Evolutionary conservation across 768 basidiomycete genomes (phyloP).

Genomic region (Leccinum incarnatum): DNA sequence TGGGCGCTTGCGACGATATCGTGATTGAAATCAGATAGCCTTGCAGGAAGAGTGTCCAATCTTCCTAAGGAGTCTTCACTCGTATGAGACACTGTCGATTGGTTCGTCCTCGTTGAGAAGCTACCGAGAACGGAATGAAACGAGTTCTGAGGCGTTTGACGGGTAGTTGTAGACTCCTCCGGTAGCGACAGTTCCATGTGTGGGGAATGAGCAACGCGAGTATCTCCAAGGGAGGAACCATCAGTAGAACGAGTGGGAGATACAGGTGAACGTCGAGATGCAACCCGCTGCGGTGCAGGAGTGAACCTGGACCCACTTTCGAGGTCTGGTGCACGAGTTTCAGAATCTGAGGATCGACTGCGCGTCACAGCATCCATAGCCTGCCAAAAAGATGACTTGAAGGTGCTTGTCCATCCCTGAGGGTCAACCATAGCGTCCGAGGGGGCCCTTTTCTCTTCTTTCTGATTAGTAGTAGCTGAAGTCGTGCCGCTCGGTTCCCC

Average conservation of each 20-base stretch:
- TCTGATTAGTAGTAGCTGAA: background rate
- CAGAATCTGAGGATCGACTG: conserved; percentile 30
- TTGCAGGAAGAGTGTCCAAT: background rate
- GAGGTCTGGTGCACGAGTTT: background rate
- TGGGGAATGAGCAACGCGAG: background rate
- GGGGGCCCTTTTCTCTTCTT: background rate
- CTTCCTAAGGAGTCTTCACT: background rate
- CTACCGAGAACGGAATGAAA: background rate
- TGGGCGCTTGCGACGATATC: background rate
- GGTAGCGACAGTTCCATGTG: background rate
- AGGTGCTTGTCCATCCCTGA: conserved; percentile 40
- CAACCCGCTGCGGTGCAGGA: conserved; percentile 17
- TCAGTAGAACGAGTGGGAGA: background rate
- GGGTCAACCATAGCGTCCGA: conserved; percentile 8
- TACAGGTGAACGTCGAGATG: conserved; percentile 12
- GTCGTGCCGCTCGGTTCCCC: background rate
- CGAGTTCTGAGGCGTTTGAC: background rate
- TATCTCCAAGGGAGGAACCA: background rate
- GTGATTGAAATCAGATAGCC: conserved; percentile 7
- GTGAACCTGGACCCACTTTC: conserved; percentile 20
- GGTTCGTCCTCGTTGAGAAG: background rate
- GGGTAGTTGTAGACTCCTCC: background rate
- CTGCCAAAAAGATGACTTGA: conserved; percentile 45
- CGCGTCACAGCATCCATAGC: conserved; percentile 51
- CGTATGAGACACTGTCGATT: background rate